Base-by-base conservation (phyloP, 257 asterid species). In the Striga asiatica region DNA sequence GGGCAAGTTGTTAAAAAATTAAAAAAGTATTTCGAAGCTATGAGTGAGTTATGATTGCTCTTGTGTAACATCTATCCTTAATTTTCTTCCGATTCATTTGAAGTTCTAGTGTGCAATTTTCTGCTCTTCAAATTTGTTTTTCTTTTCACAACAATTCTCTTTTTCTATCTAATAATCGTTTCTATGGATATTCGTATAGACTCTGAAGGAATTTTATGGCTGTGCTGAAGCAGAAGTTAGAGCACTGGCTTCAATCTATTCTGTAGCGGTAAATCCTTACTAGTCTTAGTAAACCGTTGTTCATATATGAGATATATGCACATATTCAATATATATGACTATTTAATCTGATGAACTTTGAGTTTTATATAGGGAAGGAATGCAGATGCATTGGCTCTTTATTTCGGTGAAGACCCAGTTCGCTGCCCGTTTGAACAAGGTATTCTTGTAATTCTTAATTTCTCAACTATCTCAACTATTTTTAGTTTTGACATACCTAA, bases 391-490 rank as follows among this genome's bases (percentile, higher is more conserved):
- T 37, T 82, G 70, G 81, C 86, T 49, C 53, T 62, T 39, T 79
- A 82, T 64, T 82, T 82, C 22, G 87, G 92, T 54, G 92, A 82
- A 68, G 87, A 76, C 66, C 84, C 92, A 14, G 77, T 82, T 8
- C 84, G 87, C 66, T 79, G 87, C 73, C 82, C 92, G 1, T 82
- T 82, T 34, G 92, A 82, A 66, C 92, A 79, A 82, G 92, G 92
- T 82, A 71, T 24, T 47, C 23, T 12, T 37, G 43, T 37, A 13
- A 27, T 6, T 41, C 2, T 41, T 13, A 41, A 12, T 41, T 17
- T 16, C 8, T 41, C 17, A 9, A 3, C 12, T 6, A 17, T 42
- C 2, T 14, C 13, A 13, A 41, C 6, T n/a, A 41, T 41, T 13
- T 8, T 41, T n/a, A n/a, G 21, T 20, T 18, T 63, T 32, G 57